These are phyloP conservation scores for Chlamydomonas sphaeroides DNA, from an alignment of 139 green algal genomes.

Conservation along the genomic window DNA sequence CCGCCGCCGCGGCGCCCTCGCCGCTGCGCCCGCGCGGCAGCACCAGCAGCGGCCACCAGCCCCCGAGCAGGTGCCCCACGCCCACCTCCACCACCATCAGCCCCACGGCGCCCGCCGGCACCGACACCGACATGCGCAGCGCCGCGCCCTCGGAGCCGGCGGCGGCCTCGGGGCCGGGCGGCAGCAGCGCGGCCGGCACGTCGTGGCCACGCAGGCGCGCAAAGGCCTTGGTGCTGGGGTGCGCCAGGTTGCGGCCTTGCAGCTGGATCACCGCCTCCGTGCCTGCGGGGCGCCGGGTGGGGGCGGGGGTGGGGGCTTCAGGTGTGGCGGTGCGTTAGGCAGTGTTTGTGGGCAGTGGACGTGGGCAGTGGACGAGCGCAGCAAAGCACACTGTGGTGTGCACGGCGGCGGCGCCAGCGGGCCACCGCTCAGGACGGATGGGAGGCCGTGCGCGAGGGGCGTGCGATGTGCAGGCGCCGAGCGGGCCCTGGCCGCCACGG, in stretches of 20 bases:
- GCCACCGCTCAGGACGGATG: too few relatives aligned
- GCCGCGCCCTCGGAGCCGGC: neutral
- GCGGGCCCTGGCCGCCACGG: too few relatives aligned
- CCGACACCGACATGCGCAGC: neutral
- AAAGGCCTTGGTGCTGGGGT: neutral
- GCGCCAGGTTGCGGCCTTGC: neutral
- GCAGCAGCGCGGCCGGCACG: neutral
- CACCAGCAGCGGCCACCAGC: conserved; percentile 34
- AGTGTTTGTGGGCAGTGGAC: too few relatives aligned
- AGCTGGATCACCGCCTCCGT: neutral
- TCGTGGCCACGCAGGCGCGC: conserved; percentile 21
- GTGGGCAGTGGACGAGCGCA: too few relatives aligned
- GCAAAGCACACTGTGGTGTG: too few relatives aligned
- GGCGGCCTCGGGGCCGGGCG: neutral
- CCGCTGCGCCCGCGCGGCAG: neutral
- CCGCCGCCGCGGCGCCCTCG: neutral
- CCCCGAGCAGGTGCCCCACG: conserved; percentile 33
- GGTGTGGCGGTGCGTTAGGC: too few relatives aligned
- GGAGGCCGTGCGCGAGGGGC: too few relatives aligned
- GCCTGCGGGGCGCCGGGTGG: too few relatives aligned
- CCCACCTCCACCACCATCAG: conserved; percentile 34
- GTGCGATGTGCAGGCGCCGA: too few relatives aligned
- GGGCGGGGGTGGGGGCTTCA: too few relatives aligned
- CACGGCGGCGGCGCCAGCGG: too few relatives aligned
- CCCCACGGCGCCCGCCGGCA: conserved; percentile 10